These are phyloP conservation scores for Apiotrichum porosum DNA, from an alignment of 1,284 basidiomycete genomes.

Conservation along the genomic window DNA sequence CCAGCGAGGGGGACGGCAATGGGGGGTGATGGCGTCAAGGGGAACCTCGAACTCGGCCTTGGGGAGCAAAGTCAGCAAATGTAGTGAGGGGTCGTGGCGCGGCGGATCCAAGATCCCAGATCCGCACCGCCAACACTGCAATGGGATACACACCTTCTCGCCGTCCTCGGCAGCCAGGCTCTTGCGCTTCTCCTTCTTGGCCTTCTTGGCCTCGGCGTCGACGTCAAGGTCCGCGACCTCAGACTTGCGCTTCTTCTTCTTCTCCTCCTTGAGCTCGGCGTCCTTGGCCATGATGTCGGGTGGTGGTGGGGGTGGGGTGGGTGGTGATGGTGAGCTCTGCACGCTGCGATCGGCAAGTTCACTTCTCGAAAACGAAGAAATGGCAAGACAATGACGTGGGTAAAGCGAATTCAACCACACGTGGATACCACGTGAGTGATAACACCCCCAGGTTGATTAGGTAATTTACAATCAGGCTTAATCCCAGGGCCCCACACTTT, in stretches of 20 bases:
- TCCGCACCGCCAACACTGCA: too few relatives aligned
- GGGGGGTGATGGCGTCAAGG: conserved; percentile 75
- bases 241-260: conserved; percentile 51
- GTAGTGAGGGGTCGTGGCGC: too few relatives aligned
- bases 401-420: background rate
- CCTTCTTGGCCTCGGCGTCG: conserved; percentile 43
- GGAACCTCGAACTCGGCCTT: conserved; percentile 58
- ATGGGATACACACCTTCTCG: conserved; percentile 24
- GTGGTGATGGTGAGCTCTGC: background rate
- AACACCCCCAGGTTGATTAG: too few relatives aligned
- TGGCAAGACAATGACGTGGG: conserved; percentile 1
- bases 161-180: conserved; percentile 40
- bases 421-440: background rate
- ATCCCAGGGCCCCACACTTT: too few relatives aligned
- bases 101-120: too few relatives aligned
- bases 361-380: background rate
- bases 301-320: conserved; percentile 5
- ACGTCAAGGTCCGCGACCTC: conserved; percentile 38
- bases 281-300: conserved; percentile 45
- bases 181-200: conserved; percentile 52
- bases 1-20: conserved; percentile 84
- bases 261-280: conserved; percentile 45
- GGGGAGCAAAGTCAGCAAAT: background rate
- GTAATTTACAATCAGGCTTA: too few relatives aligned
- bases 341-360: too few relatives aligned